Evolutionary conservation across 2,329 filamentous ascomycete genomes (phyloP).

Genomic region (Pestalotiopsis sp.): DNA sequence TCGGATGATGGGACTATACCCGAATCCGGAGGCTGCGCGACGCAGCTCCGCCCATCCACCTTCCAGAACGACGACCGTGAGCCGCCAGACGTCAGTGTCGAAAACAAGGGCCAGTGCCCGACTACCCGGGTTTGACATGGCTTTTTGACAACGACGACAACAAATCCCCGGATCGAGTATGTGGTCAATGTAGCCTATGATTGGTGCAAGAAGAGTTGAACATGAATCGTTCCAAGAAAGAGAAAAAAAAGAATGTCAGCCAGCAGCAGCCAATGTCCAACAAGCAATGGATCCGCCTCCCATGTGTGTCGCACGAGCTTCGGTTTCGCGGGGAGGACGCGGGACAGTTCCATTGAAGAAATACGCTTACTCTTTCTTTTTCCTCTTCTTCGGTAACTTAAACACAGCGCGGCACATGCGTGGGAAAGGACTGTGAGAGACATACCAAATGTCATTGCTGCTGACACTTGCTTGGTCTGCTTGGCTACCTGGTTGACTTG

Average conservation of each 20-base stretch:
- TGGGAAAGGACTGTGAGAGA: neutral
- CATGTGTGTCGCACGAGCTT: neutral
- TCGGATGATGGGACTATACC: conserved; percentile 5
- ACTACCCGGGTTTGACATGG: neutral
- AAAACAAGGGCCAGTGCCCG: neutral
- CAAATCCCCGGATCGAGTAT: neutral
- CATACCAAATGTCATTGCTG: neutral
- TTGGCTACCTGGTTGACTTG: neutral
- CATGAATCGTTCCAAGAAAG: neutral
- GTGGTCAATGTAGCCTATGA: neutral
- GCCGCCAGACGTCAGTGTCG: neutral
- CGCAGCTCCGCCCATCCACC: neutral
- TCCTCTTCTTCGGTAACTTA: neutral
- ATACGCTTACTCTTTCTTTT: neutral
- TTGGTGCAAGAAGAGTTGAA: neutral
- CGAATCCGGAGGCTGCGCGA: conserved; percentile 5
- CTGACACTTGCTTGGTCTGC: neutral
- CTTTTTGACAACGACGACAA: neutral
- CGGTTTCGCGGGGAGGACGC: neutral
- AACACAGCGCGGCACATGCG: neutral
- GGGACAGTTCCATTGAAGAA: neutral
- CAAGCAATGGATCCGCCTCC: neutral
- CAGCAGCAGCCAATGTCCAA: neutral
- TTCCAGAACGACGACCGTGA: neutral
- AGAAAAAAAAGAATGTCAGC: neutral